These are phyloP conservation scores for Gyrodon tennesseensis DNA, from an alignment of 1,284 basidiomycete species.

Conservation along the genomic window DNA sequence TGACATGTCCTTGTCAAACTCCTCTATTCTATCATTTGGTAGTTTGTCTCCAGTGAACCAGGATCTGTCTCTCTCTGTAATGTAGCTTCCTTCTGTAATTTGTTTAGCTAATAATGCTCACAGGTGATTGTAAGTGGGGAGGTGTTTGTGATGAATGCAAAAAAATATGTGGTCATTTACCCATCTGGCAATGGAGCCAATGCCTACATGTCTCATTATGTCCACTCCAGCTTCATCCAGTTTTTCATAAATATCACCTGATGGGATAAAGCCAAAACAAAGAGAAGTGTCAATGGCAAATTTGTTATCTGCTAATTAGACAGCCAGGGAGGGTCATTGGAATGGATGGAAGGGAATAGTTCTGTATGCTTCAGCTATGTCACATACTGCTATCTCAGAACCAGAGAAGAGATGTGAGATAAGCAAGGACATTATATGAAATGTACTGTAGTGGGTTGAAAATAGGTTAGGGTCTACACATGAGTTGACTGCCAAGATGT, in stretches of 20 bases:
- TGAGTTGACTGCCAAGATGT: constrained; percentile 44
- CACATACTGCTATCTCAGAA: constrained; percentile 10
- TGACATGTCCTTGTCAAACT: neutral
- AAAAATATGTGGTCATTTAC: constrained; percentile 16
- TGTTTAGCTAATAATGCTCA: neutral
- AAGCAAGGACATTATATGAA: constrained; percentile 36
- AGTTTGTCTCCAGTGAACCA: neutral
- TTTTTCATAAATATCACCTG: neutral
- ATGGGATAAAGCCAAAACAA: neutral
- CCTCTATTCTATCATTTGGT: neutral
- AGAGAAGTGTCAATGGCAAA: constrained; percentile 7
- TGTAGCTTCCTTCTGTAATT: accelerated
- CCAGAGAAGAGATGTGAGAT: constrained; percentile 42
- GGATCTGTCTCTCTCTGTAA: accelerated
- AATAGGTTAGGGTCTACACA: constrained; percentile 35
- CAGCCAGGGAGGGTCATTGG: constrained; percentile 44
- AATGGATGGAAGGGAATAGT: constrained; percentile 42
- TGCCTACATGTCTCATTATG: neutral
- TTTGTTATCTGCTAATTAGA: constrained; percentile 21
- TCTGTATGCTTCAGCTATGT: constrained; percentile 43
- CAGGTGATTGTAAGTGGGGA: too few species aligned
- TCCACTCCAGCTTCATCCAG: neutral
- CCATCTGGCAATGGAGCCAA: constrained; percentile 10
- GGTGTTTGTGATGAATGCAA: neutral
- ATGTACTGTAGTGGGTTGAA: constrained; percentile 2